Evolutionary conservation across 2,329 filamentous ascomycete species (phyloP).

Genomic region (Penicillium sclerotigenum): DNA sequence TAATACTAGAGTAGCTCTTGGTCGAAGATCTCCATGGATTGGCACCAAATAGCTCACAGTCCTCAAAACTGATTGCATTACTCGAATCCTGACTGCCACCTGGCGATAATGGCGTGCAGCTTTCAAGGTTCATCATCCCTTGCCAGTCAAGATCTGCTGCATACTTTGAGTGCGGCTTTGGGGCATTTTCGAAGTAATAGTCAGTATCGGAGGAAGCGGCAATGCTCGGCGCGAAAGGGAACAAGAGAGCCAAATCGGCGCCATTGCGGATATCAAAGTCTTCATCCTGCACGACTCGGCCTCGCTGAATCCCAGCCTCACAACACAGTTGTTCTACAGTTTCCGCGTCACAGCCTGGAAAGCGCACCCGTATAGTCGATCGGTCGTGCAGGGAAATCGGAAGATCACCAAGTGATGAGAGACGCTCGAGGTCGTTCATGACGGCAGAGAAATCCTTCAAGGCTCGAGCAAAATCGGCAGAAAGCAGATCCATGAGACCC

Average conservation of each 20-base stretch:
- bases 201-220: constrained; percentile 44
- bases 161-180: constrained; percentile 27
- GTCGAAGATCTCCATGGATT: constrained; percentile 56
- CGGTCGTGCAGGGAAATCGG: constrained; percentile 70
- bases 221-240: constrained; percentile 75
- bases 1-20: constrained; percentile 58
- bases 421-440: constrained; percentile 73
- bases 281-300: constrained; percentile 73
- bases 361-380: constrained; percentile 72
- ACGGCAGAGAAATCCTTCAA: constrained; percentile 78
- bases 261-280: constrained; percentile 68
- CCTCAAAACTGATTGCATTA: constrained; percentile 40
- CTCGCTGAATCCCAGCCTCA: constrained; percentile 79
- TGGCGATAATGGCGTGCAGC: constrained; percentile 21
- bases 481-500: constrained; percentile 79
- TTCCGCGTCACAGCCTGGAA: constrained; percentile 82
- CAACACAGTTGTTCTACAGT: constrained; percentile 80
- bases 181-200: constrained; percentile 44
- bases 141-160: constrained; percentile 54
- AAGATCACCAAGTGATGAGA: constrained; percentile 76
- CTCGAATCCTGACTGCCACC: constrained; percentile 25
- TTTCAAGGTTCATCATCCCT: constrained; percentile 53
- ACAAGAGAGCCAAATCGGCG: constrained; percentile 71
- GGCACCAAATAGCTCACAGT: constrained; percentile 43
- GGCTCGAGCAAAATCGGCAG: constrained; percentile 81